A percentile compares a stretch with the other conserved stretches of the same genome.
These are phyloP conservation scores for Saxispiralis lemnorum DNA, from an alignment of 495 filamentous ascomycete genomes.

Conservation along the genomic window DNA sequence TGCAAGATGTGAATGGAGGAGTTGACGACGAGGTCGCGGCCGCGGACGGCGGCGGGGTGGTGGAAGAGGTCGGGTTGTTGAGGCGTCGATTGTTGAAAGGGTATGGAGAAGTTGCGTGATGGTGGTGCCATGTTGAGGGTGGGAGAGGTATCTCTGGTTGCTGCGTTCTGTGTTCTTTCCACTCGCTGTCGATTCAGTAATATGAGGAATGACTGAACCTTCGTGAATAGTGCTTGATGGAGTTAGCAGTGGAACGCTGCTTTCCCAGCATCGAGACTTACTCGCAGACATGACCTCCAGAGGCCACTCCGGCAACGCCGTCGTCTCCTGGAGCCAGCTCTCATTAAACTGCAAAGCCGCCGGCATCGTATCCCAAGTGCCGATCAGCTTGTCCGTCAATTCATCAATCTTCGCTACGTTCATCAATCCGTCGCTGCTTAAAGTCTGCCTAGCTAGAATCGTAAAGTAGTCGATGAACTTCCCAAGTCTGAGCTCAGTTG, in stretches of 20 bases:
- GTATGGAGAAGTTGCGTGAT: neutral
- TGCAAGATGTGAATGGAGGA: constrained; percentile 25
- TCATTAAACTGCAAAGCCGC: constrained; percentile 28
- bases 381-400: constrained; percentile 26
- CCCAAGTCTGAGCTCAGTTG: constrained; percentile 24
- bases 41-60: constrained; percentile 17
- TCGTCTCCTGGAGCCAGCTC: constrained; percentile 25
- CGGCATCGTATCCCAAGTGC: constrained; percentile 28
- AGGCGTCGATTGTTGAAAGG: neutral
- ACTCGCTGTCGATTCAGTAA: constrained; percentile 30
- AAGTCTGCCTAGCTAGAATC: constrained; percentile 29
- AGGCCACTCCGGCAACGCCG: constrained; percentile 28
- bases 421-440: constrained; percentile 25
- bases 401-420: constrained; percentile 27
- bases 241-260: neutral
- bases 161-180: constrained; percentile 16
- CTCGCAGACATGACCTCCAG: constrained; percentile 27
- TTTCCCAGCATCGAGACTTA: constrained; percentile 7
- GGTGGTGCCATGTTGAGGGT: neutral
- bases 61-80: neutral
- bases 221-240: constrained; percentile 23
- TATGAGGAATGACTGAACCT: constrained; percentile 30
- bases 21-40: constrained; percentile 27
- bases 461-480: constrained; percentile 29
- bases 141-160: constrained; percentile 4